Evolutionary conservation across 768 basidiomycete genomes (phyloP).

Genomic region (Lactifluus echinatus): DNA sequence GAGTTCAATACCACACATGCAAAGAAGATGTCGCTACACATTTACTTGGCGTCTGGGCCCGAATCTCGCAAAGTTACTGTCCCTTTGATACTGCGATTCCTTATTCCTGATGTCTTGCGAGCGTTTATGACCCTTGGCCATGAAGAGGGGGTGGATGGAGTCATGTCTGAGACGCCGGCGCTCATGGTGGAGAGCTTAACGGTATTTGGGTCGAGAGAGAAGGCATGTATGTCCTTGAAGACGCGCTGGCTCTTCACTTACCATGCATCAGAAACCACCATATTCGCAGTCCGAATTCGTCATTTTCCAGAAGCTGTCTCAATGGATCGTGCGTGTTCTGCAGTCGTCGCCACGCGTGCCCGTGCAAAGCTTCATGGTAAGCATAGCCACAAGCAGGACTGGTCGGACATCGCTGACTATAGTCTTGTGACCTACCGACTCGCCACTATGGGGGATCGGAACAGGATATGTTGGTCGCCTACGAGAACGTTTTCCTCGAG

Average conservation of each 20-base stretch:
- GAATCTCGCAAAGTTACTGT: slow-evolving; percentile 18
- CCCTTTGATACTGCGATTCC: slow-evolving; percentile 46
- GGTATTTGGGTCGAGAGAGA: slow-evolving; percentile 69
- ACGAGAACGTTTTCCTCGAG: slow-evolving; percentile 53
- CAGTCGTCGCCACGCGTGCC: slow-evolving; percentile 44
- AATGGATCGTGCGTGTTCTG: slow-evolving; percentile 55
- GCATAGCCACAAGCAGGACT: slow-evolving; percentile 9
- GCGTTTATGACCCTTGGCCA: slow-evolving; percentile 46
- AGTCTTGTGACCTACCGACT: too few relatives aligned
- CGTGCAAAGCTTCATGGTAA: slow-evolving; percentile 46
- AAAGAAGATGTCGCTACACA: slow-evolving; percentile 34
- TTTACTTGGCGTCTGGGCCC: slow-evolving; percentile 40
- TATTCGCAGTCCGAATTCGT: slow-evolving; percentile 61
- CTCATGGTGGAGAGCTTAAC: slow-evolving; percentile 53
- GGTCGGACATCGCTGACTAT: not conserved
- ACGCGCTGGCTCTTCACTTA: not conserved
- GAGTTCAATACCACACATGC: slow-evolving; percentile 43
- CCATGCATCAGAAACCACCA: slow-evolving; percentile 43
- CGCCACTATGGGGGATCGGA: not conserved
- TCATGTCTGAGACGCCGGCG: slow-evolving; percentile 14
- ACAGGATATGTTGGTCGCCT: slow-evolving; percentile 46
- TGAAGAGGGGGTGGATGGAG: slow-evolving; percentile 23
- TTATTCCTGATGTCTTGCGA: slow-evolving; percentile 55
- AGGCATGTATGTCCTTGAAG: slow-evolving; percentile 30
- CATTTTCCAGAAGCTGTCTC: slow-evolving; percentile 57